Evolutionary conservation across 306 rosid genomes (phyloP), one percentile per base, ranked within the genome.

Genomic region (Begonia masoniana): DNA sequence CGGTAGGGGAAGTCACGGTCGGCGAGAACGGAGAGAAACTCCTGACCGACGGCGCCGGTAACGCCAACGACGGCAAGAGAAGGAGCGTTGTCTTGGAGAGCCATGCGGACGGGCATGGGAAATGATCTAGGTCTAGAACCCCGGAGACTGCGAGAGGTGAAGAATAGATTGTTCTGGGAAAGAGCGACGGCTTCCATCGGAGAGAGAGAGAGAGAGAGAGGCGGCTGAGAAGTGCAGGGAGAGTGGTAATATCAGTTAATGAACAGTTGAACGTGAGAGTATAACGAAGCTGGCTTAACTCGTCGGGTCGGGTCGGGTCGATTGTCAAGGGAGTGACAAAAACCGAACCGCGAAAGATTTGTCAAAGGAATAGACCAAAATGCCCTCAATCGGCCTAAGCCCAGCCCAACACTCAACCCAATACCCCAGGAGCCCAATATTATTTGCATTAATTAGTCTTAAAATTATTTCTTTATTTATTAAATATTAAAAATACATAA

Each of bases 11-110:
- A 92, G 49, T 82, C 84, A 5, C 99, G 96, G 74, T 83, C 94
- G 47, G 88, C 74, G 58, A 92, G 83, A 52, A 92, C 96, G 10
- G 96, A 86, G 68, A 92, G 96, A 51, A 92, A 82, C 66, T 92
- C 99, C 53, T 92, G 91, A 42, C 99, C 99, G 39, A 91, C 99
- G 59, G 99, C 99, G 51, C 99, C 99, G 50, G 99, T 86, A 58
- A 86, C 99, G 3, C 99, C 99, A 0, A 86, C 96, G 13, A 91
- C 82, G 53, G 99, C 96, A 36, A 91, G 26, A 3, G 99, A 77
- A 1, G 99, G 99, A 0, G 64, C 99, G 61, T 31, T 64, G 26
- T 91, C 92, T 11, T 60, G 82, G 54, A 86, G 82, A 1, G 92
- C 72, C 96, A 91, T 86, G 10, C 79, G 82, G 64, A 91, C 70